Evolutionary conservation across 768 basidiomycete species (phyloP).

Genomic region (Trametes gibbosa): DNA sequence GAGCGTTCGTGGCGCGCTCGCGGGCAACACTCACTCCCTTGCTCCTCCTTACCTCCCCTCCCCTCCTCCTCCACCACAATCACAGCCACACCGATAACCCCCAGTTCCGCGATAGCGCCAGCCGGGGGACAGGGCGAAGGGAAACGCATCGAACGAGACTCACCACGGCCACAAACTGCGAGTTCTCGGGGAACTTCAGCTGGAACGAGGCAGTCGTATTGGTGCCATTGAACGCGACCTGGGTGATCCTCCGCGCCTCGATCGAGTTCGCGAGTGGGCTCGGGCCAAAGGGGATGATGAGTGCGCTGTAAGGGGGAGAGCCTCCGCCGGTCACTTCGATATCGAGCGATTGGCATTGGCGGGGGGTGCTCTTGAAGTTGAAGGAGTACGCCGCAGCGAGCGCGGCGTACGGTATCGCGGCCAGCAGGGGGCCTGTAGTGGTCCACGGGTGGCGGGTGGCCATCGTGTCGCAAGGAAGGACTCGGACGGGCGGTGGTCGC

Average conservation of each 20-base stretch:
- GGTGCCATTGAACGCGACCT: constrained; percentile 47
- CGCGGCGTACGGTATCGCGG: constrained; percentile 24
- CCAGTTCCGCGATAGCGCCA: too few species aligned
- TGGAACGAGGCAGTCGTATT: constrained; percentile 46
- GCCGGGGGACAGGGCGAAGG: too few species aligned
- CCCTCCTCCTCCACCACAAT: too few species aligned
- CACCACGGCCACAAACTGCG: constrained; percentile 76
- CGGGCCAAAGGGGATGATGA: constrained; percentile 68
- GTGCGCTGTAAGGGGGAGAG: constrained; percentile 61
- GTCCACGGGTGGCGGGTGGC: not conserved
- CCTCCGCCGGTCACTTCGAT: constrained; percentile 60
- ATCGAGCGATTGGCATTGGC: constrained; percentile 66
- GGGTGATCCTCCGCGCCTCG: constrained; percentile 62
- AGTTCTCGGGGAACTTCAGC: constrained; percentile 62
- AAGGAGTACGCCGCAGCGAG: constrained; percentile 42
- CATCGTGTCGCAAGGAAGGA: constrained; percentile 1
- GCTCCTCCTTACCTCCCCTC: not conserved
- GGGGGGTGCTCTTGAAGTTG: constrained; percentile 44
- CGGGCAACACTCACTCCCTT: not conserved
- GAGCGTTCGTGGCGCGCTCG: too few species aligned
- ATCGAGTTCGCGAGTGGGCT: constrained; percentile 56
- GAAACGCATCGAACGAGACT: constrained; percentile 31
- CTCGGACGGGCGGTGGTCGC: not conserved
- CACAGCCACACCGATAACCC: too few species aligned
- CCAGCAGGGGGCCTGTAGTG: constrained; percentile 2